Percentiles rank a stretch among this genome's conserved stretches.
Evolutionary conservation across 495 filamentous ascomycete species (phyloP).

Genomic region (Pyrenula aspistea): DNA sequence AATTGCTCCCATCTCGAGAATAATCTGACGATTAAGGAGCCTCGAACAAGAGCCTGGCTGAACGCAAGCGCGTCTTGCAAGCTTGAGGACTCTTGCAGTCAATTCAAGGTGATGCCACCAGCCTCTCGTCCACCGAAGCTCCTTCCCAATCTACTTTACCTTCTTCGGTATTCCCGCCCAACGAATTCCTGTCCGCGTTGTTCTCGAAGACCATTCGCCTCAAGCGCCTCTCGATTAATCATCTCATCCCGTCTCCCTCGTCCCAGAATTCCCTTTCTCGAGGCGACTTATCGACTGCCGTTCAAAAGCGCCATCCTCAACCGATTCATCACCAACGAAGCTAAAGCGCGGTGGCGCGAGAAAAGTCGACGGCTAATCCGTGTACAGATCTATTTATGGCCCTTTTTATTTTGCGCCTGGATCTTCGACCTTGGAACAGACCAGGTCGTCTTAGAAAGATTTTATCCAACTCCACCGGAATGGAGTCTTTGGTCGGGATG

Average conservation of each 20-base stretch:
- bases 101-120: neutral
- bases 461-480: constrained; percentile 62
- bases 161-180: neutral
- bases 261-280: constrained; percentile 72
- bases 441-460: constrained; percentile 59
- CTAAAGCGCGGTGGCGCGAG: constrained; percentile 37
- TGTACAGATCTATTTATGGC: constrained; percentile 44
- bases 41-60: too few relatives aligned
- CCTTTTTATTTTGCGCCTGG: constrained; percentile 42
- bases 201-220: constrained; percentile 29
- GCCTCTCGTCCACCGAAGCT: neutral
- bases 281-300: constrained; percentile 21
- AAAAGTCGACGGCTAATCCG: constrained; percentile 51
- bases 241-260: constrained; percentile 37
- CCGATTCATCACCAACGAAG: constrained; percentile 64
- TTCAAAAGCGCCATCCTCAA: constrained; percentile 38
- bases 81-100: neutral
- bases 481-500: constrained; percentile 55
- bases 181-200: constrained; percentile 4
- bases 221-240: constrained; percentile 32
- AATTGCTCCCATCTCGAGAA: too few relatives aligned
- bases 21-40: too few relatives aligned
- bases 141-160: neutral
- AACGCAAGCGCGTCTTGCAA: neutral
- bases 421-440: constrained; percentile 42